Evolutionary conservation across 1,284 basidiomycete species (phyloP), one percentile per base, ranked within the genome.

Genomic region (Moesziomyces aphidis): DNA sequence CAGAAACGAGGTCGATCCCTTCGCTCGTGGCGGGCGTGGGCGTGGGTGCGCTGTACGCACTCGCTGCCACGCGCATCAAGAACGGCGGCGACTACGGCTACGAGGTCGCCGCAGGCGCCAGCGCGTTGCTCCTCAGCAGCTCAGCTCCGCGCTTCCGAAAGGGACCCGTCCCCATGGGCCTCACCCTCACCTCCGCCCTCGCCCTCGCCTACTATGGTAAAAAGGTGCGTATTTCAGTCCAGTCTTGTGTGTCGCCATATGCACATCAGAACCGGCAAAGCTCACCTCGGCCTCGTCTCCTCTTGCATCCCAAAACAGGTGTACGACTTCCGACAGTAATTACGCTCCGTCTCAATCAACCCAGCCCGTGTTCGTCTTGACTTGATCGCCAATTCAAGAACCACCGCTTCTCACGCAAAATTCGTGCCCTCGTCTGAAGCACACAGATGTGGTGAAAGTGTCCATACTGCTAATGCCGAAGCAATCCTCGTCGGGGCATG

Each of bases 21-120:
- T 94, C 93, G 8, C 84, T 94, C 43, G 89, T 93, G 9, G 93
- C 92, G 61, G 92, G 93, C 47, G 88, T 92, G 43, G 88, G 91
- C 88, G 92, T 94, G 28, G 92, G 93, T 60, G 86, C 89, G 7
- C 86, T 93, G 50, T 82, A 80, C 58, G 80, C 73, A 7, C 58
- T 77, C 34, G 73, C 68, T 21, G 80, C 65, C 13, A 75, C 63
- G 21, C 88, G 88, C 76, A 92, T 94, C 79, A 89, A 90, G 64
- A 91, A 89, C 76, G 91, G 91, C 28, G 77, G 73, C 34, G 83
- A 89, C 13, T 90, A 91, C 73, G 92, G 93, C 34, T 86, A 93
- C 61, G 91, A 93, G 82, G 88, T 81, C 24, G 75, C 63, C 19
- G 55, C 76, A 91, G 93, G 90, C 79, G 92, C 93, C 1, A 93